Percentiles rank a stretch among this genome's conserved stretches.
These are phyloP conservation scores for Jaminaea rosea DNA, from an alignment of 1,284 basidiomycete species.

Conservation along the genomic window DNA sequence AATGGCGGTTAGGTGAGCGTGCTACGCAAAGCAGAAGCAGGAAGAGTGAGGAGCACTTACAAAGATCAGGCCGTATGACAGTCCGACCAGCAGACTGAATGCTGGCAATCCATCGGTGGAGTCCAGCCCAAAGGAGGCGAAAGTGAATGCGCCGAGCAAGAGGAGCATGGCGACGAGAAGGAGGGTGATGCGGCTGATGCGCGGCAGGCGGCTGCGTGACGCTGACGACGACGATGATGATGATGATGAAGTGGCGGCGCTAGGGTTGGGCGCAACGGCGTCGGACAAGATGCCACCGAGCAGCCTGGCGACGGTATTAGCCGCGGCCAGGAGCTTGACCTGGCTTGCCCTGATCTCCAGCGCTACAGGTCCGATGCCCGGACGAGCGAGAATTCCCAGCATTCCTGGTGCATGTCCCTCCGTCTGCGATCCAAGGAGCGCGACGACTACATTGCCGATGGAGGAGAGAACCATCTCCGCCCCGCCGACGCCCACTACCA, in stretches of 20 bases:
- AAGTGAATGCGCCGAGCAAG: constrained; percentile 7
- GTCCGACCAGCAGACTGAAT: constrained; percentile 7
- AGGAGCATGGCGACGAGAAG: constrained; percentile 8
- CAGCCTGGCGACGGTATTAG: constrained; percentile 14
- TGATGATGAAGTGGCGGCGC: not conserved
- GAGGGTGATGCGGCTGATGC: constrained; percentile 9
- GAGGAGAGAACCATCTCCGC: constrained; percentile 16
- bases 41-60: too few relatives aligned
- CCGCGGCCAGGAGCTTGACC: constrained; percentile 3
- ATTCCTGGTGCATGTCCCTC: not conserved
- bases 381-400: not conserved
- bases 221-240: too few relatives aligned
- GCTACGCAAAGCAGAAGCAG: too few relatives aligned
- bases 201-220: too few relatives aligned
- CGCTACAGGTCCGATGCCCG: not conserved
- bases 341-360: not conserved
- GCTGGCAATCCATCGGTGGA: constrained; percentile 2
- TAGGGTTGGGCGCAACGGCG: not conserved
- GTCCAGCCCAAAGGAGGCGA: constrained; percentile 4
- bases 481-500: constrained; percentile 13
- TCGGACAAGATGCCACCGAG: constrained; percentile 13
- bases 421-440: constrained; percentile 2
- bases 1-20: too few relatives aligned
- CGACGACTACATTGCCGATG: constrained; percentile 14
- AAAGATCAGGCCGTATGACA: constrained; percentile 14